Conservation (phyloP, 208 protist genomes). For the Acanthamoeba triangularis region DNA sequence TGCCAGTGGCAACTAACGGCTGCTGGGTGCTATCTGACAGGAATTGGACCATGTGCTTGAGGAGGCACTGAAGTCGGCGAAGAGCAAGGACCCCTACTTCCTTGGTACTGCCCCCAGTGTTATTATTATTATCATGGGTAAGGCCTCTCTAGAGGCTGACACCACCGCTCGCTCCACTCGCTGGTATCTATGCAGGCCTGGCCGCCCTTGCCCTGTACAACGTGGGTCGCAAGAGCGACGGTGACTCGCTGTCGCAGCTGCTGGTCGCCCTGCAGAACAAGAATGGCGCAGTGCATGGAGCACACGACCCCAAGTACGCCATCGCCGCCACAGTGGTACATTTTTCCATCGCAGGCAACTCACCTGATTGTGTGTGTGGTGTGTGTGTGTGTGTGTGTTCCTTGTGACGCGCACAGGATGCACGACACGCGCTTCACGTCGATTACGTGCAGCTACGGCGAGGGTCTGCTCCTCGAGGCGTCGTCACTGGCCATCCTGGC, state of each 20-base stretch:
- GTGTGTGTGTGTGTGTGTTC: no score
- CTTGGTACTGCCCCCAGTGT: neutral
- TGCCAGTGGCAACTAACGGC: no score
- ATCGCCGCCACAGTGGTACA: no score
- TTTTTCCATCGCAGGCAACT: no score
- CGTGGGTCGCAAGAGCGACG: conserved; percentile 10
- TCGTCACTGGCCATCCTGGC: conserved; percentile 28
- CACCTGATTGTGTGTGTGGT: no score
- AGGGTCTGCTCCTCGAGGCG: conserved; percentile 30
- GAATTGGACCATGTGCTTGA: conserved; percentile 43
- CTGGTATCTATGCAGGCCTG: neutral
- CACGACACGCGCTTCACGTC: conserved; percentile 40
- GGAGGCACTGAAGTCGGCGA: neutral
- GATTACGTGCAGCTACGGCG: conserved; percentile 54
- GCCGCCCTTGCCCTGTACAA: conserved; percentile 39
- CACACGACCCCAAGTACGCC: conserved; percentile 39
- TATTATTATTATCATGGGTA: no score
- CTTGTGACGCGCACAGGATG: neutral
- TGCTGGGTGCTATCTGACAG: neutral
- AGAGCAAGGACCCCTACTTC: conserved; percentile 53
- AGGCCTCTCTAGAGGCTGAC: no score
- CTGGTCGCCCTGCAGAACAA: conserved; percentile 5
- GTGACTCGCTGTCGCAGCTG: neutral
- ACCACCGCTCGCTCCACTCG: neutral
- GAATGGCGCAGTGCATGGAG: neutral